phyloP scores from a whole-genome alignment of 176 grass and related monocot genomes.

The Aegilops longissima region DNA sequence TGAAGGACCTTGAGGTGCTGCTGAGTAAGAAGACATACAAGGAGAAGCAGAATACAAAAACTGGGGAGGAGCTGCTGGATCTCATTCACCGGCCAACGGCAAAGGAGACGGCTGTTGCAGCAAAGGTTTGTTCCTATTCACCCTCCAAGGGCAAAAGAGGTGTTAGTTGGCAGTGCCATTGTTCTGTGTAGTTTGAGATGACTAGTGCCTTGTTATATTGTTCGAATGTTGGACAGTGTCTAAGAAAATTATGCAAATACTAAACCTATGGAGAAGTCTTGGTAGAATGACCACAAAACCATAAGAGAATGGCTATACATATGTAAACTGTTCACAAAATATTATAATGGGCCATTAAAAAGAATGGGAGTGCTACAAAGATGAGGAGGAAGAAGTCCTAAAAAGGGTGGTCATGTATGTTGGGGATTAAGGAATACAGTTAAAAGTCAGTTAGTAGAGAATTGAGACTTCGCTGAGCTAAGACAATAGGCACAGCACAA shows the following conservation, averaged over 20 bases:
- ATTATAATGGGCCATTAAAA: background rate
- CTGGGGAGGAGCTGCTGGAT: constrained; percentile 97
- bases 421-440: background rate
- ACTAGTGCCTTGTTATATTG: background rate
- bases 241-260: background rate
- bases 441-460: background rate
- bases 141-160: background rate
- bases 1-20: constrained; percentile 87
- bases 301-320: background rate
- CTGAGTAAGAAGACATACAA: constrained; percentile 88
- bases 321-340: background rate
- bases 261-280: background rate
- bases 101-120: constrained; percentile 92
- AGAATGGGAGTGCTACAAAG: background rate
- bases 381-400: background rate
- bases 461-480: background rate
- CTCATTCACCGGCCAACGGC: constrained; percentile 95
- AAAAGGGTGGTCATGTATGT: background rate
- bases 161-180: background rate
- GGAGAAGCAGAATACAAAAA: constrained; percentile 92
- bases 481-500: background rate
- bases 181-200: constrained; percentile 16
- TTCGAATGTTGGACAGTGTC: background rate
- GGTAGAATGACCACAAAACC: background rate
- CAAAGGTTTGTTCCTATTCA: constrained; percentile 69